A percentile compares a stretch with the other conserved stretches of the same genome.
Evolutionary conservation across 208 protist genomes (phyloP).

Genomic region (Acanthamoeba sp.): DNA sequence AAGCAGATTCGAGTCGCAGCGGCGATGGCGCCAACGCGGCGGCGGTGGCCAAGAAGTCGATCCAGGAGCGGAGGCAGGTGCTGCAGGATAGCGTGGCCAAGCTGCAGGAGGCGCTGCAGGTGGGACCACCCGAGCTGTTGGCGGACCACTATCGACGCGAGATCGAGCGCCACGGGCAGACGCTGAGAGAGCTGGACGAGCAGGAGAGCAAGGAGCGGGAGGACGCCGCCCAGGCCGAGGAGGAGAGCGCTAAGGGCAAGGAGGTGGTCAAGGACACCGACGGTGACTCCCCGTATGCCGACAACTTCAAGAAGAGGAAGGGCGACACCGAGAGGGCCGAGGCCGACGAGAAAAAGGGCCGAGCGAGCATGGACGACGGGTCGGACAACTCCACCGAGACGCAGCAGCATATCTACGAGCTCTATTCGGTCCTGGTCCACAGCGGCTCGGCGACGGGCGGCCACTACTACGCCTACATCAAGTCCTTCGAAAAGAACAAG

Average conservation of each 20-base stretch:
- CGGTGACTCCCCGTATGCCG: background rate
- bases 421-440: constrained; percentile 82
- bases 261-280: constrained; percentile 15
- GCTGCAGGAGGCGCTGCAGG: background rate
- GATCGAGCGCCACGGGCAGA: background rate
- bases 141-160: background rate
- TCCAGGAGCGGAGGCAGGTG: background rate
- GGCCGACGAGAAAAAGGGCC: constrained; percentile 31
- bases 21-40: background rate
- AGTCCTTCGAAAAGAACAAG: constrained; percentile 69
- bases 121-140: background rate
- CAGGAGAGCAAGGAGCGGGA: constrained; percentile 10
- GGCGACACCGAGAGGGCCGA: background rate
- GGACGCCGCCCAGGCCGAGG: background rate
- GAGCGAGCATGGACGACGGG: background rate
- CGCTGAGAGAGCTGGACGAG: background rate
- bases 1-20: too few relatives aligned
- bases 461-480: constrained; percentile 81
- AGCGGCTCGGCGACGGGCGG: constrained; percentile 71
- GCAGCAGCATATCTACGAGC: constrained; percentile 69
- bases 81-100: background rate
- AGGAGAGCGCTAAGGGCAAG: constrained; percentile 30
- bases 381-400: background rate
- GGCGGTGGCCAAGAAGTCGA: background rate
- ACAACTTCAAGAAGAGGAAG: background rate